Evolutionary conservation across 2,329 filamentous ascomycete genomes (phyloP).

Genomic region (Aspergillus floridensis): DNA sequence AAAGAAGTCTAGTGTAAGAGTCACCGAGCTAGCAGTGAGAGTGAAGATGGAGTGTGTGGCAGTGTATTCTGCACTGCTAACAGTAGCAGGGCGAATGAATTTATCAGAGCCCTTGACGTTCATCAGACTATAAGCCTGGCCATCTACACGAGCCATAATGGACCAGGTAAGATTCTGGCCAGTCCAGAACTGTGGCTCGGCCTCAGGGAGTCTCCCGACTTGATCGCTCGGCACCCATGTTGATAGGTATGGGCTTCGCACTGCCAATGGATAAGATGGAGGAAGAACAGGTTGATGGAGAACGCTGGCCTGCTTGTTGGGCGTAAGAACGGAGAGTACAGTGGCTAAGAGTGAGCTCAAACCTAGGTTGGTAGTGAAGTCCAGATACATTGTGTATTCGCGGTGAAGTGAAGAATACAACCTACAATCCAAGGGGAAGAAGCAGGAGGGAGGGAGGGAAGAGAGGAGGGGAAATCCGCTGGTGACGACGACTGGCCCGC

Average conservation of each 20-base stretch:
- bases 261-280: conserved; percentile 46
- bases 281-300: conserved; percentile 31
- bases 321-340: conserved; percentile 15
- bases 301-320: conserved; percentile 10
- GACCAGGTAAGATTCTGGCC: conserved; percentile 44
- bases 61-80: conserved; percentile 40
- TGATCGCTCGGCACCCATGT: conserved; percentile 45
- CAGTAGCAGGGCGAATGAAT: conserved; percentile 32
- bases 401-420: neutral
- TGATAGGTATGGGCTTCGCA: conserved; percentile 45
- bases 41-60: conserved; percentile 44
- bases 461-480: neutral
- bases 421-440: neutral
- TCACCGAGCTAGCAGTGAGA: conserved; percentile 36
- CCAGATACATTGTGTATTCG: conserved; percentile 12
- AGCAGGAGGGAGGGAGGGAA: neutral
- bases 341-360: conserved; percentile 25
- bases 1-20: conserved; percentile 44
- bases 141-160: conserved; percentile 43
- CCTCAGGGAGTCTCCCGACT: conserved; percentile 35
- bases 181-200: conserved; percentile 45
- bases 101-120: conserved; percentile 31
- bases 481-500: neutral
- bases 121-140: conserved; percentile 43
- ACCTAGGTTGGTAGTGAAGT: conserved; percentile 17